Conservation (phyloP, 768 basidiomycete species). For the Mrakia gelida region DNA sequence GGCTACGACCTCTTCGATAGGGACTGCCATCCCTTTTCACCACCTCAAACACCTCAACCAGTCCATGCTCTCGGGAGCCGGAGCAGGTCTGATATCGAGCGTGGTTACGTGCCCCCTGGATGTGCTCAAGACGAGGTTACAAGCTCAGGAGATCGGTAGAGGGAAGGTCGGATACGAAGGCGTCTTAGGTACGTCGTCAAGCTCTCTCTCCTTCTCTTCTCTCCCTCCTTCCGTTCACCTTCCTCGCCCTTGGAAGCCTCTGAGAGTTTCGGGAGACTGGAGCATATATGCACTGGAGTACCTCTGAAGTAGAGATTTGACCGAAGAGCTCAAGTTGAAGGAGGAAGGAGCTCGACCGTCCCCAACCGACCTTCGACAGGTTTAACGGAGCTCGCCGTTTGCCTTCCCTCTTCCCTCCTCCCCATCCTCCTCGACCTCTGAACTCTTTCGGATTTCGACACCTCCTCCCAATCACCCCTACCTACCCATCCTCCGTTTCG, state of each 20-base stretch:
- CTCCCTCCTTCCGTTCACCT: no score
- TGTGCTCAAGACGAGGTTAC: constrained; percentile 94
- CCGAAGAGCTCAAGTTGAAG: not conserved
- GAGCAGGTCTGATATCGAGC: constrained; percentile 86
- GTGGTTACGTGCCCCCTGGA: constrained; percentile 95
- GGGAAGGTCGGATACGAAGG: constrained; percentile 69
- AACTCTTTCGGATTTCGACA: not conserved
- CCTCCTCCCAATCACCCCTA: no score
- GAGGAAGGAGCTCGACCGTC: not conserved
- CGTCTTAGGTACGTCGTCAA: constrained; percentile 57
- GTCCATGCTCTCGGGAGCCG: constrained; percentile 71
- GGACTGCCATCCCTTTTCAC: not conserved
- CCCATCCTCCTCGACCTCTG: not conserved
- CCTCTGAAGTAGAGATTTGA: no score
- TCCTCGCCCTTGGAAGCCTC: not conserved
- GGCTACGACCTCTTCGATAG: not conserved
- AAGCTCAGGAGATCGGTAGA: constrained; percentile 75
- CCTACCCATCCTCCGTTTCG: no score
- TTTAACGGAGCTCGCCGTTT: constrained; percentile 1
- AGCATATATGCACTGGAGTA: not conserved
- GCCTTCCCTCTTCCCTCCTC: not conserved
- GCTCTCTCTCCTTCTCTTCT: not conserved
- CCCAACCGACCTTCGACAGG: not conserved
- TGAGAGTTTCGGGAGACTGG: no score
- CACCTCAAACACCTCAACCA: constrained; percentile 36